These are phyloP conservation scores for Amyloporia xantha DNA, from an alignment of 768 basidiomycete genomes.

Conservation along the genomic window DNA sequence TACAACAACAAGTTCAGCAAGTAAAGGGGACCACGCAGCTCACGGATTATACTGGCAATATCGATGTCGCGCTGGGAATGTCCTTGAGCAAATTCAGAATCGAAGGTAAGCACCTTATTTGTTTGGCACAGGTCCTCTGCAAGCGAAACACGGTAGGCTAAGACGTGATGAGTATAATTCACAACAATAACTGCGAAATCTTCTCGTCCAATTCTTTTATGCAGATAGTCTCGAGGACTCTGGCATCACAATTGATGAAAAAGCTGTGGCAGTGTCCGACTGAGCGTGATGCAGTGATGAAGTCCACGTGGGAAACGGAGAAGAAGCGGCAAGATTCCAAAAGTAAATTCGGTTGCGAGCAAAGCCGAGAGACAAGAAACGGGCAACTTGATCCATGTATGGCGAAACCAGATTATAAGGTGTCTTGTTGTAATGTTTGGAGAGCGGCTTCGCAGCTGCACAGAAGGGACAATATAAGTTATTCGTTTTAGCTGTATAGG, in stretches of 20 bases:
- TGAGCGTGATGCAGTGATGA: conserved; percentile 58
- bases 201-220: conserved; percentile 39
- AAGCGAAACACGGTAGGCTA: conserved; percentile 64
- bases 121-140: conserved; percentile 48
- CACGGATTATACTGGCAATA: conserved; percentile 48
- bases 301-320: conserved; percentile 45
- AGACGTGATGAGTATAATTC: conserved; percentile 49
- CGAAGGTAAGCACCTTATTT: conserved; percentile 53
- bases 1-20: conserved; percentile 69
- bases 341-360: conserved; percentile 51
- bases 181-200: conserved; percentile 46
- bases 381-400: conserved; percentile 60
- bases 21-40: conserved; percentile 61
- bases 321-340: conserved; percentile 66
- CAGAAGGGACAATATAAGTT: too few species aligned
- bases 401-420: conserved; percentile 66
- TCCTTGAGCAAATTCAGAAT: conserved; percentile 49
- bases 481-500: too few species aligned
- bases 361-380: conserved; percentile 53
- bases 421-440: conserved; percentile 51
- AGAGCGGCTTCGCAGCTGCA: conserved; percentile 52
- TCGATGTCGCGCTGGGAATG: conserved; percentile 31
- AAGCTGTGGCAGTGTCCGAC: conserved; percentile 61
- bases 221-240: conserved; percentile 57
- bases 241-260: conserved; percentile 55